Evolutionary conservation across 106 monocot species (phyloP), one percentile per base, ranked within the genome.

Genomic region (Amphibolis antarctica): DNA sequence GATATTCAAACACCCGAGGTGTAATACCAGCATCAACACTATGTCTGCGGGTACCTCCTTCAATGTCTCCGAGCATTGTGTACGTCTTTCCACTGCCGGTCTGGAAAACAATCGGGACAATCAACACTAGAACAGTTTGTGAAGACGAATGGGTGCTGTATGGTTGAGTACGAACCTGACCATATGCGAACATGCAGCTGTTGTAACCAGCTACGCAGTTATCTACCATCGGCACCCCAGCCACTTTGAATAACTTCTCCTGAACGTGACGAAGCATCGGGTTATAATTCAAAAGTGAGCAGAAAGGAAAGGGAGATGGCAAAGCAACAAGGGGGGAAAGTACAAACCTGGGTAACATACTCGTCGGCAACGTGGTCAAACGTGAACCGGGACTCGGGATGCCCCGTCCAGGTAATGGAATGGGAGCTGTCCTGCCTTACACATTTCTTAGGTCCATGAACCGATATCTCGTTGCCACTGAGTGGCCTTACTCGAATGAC

Each of bases 11-110:
- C 15, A 93, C 93, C 26, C 93, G 77, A 58, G 93, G 93, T 14
- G 93, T 93, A 83, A 93, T 93, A n/a, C 93, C 93, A 65, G 80
- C 81, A 59, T 88, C 85, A 60, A 75, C 66, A 81, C 76, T 89
- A 65, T 81, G 78, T 44, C 86, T 89, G 4, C 85, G 77, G 13
- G 80, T 86, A 45, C 85, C 93, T 73, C 76, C 81, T 75, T 86
- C 88, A 49, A 90, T 90, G 49, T 96, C 94, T 59, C 94, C 94
- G 12, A 96, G 49, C 94, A 96, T 96, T 12, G 94, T 96, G 30
- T 96, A 80, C 25, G 94, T 96, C 65, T 96, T 96, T 46, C 89
- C 94, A 74, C 94, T 96, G 1, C 94, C 94, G n/a, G 94, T 96
- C 94, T 96, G 63, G 24, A 69, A 59, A 55, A 55, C 55, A 55